Base-by-base conservation (phyloP, 805 yeast genomes). In the Ogataea saltuana region DNA sequence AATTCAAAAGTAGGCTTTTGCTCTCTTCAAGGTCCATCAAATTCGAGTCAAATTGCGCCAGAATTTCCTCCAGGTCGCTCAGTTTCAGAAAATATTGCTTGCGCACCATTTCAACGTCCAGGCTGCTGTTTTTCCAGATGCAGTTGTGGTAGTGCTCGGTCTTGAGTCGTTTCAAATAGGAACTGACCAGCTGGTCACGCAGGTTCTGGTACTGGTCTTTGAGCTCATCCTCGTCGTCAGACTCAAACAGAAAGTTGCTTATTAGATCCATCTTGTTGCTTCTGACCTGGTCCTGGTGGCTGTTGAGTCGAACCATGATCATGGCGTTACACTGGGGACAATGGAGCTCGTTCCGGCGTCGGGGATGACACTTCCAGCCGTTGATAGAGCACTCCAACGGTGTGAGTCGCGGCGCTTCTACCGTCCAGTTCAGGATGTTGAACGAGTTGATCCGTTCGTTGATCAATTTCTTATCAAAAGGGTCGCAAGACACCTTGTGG, bases 301-400 rank as follows among this genome's bases (percentile, higher is more conserved):
- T 51, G 23, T 61, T 55, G n/a, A 66, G 41, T 22, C 54, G 53
- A 5, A 68, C 53, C 8, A 59, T 28, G 10, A 70, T 45, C 8
- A 54, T 40, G 2, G 67, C 59, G 34, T 59, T 58, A 45, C 74
- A 69, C 7, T 58, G 57, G 2, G 49, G 47, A 45, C 74, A 70
- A 31, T 49, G 51, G 3, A 70, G 42, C 35, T 59, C 64, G 42
- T 70, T 67, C 33, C 55, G 63, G 21, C 59, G 45, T 3, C 42
- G 45, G 9, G 60, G 52, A 12, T 69, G 70, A 47, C 78, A 73
- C 38, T 55, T 60, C 84, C 84, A 80, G 1, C 85, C 85, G 41
- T 71, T 65, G 17, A 72, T 51, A 1, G 81, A 70, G 52, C 80
- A 74, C 22, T 56, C 65, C 25, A 80, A 60, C 40, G 80, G 81